Base-by-base conservation (phyloP, 2,329 filamentous ascomycete species). In the Ceratocystis destructans region DNA sequence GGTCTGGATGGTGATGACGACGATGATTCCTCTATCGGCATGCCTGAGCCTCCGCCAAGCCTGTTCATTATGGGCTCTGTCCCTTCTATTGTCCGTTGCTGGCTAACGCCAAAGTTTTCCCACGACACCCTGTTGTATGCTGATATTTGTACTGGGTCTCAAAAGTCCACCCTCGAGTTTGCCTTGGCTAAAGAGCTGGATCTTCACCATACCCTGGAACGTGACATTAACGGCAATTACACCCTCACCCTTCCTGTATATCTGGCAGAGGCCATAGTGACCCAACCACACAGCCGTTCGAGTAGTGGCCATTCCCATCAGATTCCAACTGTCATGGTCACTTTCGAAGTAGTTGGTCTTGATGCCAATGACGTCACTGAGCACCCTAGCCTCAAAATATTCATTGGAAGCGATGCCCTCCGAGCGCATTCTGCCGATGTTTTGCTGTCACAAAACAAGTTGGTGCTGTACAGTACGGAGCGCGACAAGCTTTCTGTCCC, bases 31-130 rank as follows among this genome's bases (percentile, higher is more conserved):
- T 86, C 89, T 10, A 75, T 88, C 63, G 86, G 89, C 65, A 84
- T 87, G 31, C 86, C 87, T 31, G 85, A 83, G 53, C 88, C 93
- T 53, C 89, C 92, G 20, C 90, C 91, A 45, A 90, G 90, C 7
- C 80, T 96, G 67, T 90, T 91, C 73, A 83, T 96, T 64, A 80
- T 96, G 17, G 91, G 93, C 12, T 88, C 92, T 5, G 91, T 96
- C 5, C 94, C 94, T 5, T 90, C 91, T 37, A 96, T 99, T 70
- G 89, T 97, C 67, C 87, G 94, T 69, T 99, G 94, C 78, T 97
- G 94, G 92, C 80, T 97, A 71, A 93, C 89, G 31, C 88, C 87
- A 45, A 87, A 90, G 72, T 97, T 96, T 76, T 93, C 91, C 15
- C 93, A 96, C 73, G 87, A 88, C 70, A 88, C 90, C 8, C 82